Conservation (phyloP, 192 early-diverging fungal species). For the Coemansia sp. region DNA sequence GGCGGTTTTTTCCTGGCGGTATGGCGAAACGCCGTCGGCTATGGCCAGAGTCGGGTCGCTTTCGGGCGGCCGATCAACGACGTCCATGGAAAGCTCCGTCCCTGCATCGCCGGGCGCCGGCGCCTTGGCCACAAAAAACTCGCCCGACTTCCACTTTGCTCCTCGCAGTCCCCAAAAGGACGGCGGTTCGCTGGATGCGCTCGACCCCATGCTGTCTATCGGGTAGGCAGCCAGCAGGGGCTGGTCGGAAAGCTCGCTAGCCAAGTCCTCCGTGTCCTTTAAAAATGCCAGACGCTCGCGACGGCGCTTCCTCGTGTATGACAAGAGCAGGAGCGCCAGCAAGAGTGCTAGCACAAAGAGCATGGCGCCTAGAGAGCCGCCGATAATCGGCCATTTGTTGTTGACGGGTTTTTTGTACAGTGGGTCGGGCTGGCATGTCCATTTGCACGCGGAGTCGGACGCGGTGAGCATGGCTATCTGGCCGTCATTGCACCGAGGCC, state of each 20-base stretch:
- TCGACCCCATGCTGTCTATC: too few species aligned
- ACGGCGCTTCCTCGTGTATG: constrained; percentile 15
- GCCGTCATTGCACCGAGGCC: constrained; percentile 2
- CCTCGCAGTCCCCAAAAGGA: too few species aligned
- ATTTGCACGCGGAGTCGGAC: constrained; percentile 22
- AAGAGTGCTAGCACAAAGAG: constrained; percentile 27
- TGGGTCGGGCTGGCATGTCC: constrained; percentile 35
- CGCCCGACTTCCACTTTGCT: too few species aligned
- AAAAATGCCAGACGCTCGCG: constrained; percentile 25
- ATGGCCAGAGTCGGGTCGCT: constrained; percentile 38
- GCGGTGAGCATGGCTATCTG: constrained; percentile 24
- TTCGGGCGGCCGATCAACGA: constrained; percentile 34
- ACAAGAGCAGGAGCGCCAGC: constrained; percentile 15
- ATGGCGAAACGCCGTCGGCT: constrained; percentile 28
- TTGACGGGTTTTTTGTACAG: constrained; percentile 25
- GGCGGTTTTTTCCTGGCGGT: constrained; percentile 41
- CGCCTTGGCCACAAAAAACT: constrained; percentile 2
- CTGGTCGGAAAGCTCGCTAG: constrained; percentile 34
- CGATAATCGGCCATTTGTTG: constrained; percentile 40
- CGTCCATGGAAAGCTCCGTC: constrained; percentile 48
- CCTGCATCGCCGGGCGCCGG: constrained; percentile 28
- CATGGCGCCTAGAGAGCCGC: constrained; percentile 41
- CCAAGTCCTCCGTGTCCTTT: constrained; percentile 43
- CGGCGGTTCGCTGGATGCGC: too few species aligned
- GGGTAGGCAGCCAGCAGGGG: constrained; percentile 15